phyloP scores from a whole-genome alignment of 2,329 filamentous ascomycete genomes.

The Lecanosticta acicola region DNA sequence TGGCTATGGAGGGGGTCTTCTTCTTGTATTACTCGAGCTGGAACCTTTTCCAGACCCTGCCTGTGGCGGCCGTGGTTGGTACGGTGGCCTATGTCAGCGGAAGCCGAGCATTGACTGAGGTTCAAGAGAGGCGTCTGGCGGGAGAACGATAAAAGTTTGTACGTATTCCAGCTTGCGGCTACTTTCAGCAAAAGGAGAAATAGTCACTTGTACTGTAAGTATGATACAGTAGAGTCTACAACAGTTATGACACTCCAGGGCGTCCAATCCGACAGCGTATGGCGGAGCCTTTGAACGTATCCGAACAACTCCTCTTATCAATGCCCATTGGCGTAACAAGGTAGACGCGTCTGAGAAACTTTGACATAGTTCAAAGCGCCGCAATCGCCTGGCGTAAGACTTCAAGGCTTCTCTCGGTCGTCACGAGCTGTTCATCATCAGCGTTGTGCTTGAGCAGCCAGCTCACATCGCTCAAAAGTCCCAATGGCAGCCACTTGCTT shows the following conservation, averaged over 20 bases:
- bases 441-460: slow-evolving; percentile 60
- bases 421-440: slow-evolving; percentile 27
- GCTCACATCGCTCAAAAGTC: slow-evolving; percentile 80
- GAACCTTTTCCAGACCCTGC: slow-evolving; percentile 86
- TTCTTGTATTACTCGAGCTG: slow-evolving; percentile 89
- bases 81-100: slow-evolving; percentile 77
- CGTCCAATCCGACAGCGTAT: too few relatives aligned
- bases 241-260: too few relatives aligned
- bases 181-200: too few relatives aligned
- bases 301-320: too few relatives aligned
- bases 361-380: slow-evolving; percentile 42
- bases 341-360: too few relatives aligned
- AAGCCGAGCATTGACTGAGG: slow-evolving; percentile 83
- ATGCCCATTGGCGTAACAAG: too few relatives aligned
- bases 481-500: slow-evolving; percentile 76
- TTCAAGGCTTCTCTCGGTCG: slow-evolving; percentile 49
- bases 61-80: slow-evolving; percentile 62
- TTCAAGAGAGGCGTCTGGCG: slow-evolving; percentile 78
- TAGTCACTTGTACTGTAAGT: too few relatives aligned
- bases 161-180: too few relatives aligned
- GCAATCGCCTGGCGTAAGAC: slow-evolving; percentile 54
- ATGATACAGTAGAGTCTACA: too few relatives aligned
- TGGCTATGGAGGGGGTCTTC: slow-evolving; percentile 86
- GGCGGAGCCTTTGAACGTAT: too few relatives aligned
- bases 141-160: slow-evolving; percentile 58